Evolutionary conservation across 1,284 basidiomycete species (phyloP).

Genomic region (Rugosomyces carneus): DNA sequence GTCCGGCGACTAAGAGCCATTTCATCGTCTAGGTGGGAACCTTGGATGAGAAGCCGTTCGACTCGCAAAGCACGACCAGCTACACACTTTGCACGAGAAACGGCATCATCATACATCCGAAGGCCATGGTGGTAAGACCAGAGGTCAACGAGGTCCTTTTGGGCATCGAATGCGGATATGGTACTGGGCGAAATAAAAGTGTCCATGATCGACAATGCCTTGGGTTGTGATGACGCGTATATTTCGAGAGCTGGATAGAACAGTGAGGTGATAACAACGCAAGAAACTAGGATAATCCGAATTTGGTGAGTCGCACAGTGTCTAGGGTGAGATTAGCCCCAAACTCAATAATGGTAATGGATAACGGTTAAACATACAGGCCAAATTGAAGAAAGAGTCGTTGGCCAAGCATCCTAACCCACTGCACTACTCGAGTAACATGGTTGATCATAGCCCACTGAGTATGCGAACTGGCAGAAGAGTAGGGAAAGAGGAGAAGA

Average conservation of each 20-base stretch:
- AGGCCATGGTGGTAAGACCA: conserved; percentile 61
- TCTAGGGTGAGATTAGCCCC: conserved; percentile 31
- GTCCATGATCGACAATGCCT: conserved; percentile 60
- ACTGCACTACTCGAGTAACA: conserved; percentile 27
- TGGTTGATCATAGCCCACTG: conserved; percentile 26
- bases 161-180: conserved; percentile 43
- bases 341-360: not conserved
- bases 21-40: conserved; percentile 43
- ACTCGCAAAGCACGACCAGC: conserved; percentile 69
- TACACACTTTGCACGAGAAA: conserved; percentile 68
- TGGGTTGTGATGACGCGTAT: conserved; percentile 68
- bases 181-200: conserved; percentile 50
- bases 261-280: conserved; percentile 92
- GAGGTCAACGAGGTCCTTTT: conserved; percentile 59
- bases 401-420: conserved; percentile 36
- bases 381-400: conserved; percentile 66
- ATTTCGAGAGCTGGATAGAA: conserved; percentile 89
- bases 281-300: conserved; percentile 87
- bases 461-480: not conserved
- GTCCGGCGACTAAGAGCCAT: conserved; percentile 57
- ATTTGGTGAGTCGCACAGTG: conserved; percentile 90
- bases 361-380: conserved; percentile 45
- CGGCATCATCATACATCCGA: conserved; percentile 62
- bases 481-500: not conserved
- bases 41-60: conserved; percentile 69